A percentile compares a stretch with the other conserved stretches of the same genome.
Evolutionary conservation across 108 stramenopile species (phyloP).

Genomic region (Cyclotella atomus): DNA sequence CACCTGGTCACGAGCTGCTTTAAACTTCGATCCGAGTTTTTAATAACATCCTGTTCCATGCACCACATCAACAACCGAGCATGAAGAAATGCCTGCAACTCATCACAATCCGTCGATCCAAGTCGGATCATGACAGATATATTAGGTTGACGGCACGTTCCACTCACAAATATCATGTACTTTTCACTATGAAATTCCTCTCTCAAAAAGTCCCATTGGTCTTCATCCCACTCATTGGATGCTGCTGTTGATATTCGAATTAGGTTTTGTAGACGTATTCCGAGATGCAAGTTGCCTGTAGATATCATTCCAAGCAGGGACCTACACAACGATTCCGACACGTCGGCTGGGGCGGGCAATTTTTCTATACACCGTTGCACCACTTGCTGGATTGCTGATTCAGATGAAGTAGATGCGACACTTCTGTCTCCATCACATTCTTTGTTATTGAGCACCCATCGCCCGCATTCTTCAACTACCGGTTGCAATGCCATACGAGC

Average conservation of each 20-base stretch:
- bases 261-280: conserved; percentile 29
- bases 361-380: background rate
- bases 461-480: conserved; percentile 33
- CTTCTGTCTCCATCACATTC: background rate
- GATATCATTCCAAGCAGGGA: conserved; percentile 34
- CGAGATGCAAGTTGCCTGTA: conserved; percentile 28
- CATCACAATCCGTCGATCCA: conserved; percentile 56
- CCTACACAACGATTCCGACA: conserved; percentile 50
- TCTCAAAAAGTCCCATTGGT: conserved; percentile 5
- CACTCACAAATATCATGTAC: background rate
- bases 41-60: conserved; percentile 5
- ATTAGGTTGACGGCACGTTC: background rate
- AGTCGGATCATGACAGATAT: conserved; percentile 54
- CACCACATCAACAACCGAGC: conserved; percentile 44
- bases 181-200: conserved; percentile 16
- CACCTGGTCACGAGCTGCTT: background rate
- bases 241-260: conserved; percentile 6
- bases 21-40: background rate
- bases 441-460: conserved; percentile 8
- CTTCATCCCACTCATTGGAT: conserved; percentile 16
- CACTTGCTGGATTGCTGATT: background rate
- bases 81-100: conserved; percentile 74
- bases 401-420: background rate
- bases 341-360: conserved; percentile 28
- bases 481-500: conserved; percentile 26